These are phyloP conservation scores for Boletus eberwhitei DNA, from an alignment of 768 basidiomycete species.

Conservation along the genomic window DNA sequence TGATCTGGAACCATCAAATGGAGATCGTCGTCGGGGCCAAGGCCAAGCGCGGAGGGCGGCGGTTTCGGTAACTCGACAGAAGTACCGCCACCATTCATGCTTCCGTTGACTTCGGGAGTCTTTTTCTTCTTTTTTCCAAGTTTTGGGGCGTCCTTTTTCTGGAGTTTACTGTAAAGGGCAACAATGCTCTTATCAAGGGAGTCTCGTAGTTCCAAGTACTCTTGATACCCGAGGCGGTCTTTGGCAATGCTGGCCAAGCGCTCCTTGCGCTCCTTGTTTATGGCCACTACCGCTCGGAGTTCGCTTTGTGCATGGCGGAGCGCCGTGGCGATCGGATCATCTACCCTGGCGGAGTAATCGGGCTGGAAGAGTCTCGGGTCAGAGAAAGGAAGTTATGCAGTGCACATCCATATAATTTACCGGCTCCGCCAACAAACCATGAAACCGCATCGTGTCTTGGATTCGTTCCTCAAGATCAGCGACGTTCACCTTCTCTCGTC, in stretches of 20 bases:
- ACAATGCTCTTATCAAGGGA: conserved; percentile 83
- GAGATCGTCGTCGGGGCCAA: conserved; percentile 66
- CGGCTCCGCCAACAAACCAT: conserved; percentile 64
- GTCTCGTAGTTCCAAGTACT: conserved; percentile 83
- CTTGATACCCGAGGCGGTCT: conserved; percentile 87
- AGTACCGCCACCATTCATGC: conserved; percentile 30
- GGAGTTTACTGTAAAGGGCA: conserved; percentile 69
- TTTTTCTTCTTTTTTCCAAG: conserved; percentile 74
- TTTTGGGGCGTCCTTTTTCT: conserved; percentile 79
- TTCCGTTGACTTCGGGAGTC: conserved; percentile 34
- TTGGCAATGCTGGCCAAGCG: conserved; percentile 74
- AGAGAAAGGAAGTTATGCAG: conserved; percentile 16
- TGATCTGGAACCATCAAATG: conserved; percentile 61
- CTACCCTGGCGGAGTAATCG: conserved; percentile 73
- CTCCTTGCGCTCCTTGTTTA: conserved; percentile 80
- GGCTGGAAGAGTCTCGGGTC: conserved; percentile 43
- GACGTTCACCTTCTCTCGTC: conserved; percentile 73
- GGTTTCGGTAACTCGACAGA: conserved; percentile 45
- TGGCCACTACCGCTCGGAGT: conserved; percentile 68
- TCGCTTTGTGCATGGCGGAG: conserved; percentile 85
- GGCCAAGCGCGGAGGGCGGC: conserved; percentile 68
- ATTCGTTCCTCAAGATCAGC: conserved; percentile 75
- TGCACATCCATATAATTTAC: conserved; percentile 45
- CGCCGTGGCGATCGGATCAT: conserved; percentile 91
- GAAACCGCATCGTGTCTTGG: conserved; percentile 72